phyloP scores from a whole-genome alignment of 495 filamentous ascomycete species.

The Pseudoneurospora amorphoporcata region DNA sequence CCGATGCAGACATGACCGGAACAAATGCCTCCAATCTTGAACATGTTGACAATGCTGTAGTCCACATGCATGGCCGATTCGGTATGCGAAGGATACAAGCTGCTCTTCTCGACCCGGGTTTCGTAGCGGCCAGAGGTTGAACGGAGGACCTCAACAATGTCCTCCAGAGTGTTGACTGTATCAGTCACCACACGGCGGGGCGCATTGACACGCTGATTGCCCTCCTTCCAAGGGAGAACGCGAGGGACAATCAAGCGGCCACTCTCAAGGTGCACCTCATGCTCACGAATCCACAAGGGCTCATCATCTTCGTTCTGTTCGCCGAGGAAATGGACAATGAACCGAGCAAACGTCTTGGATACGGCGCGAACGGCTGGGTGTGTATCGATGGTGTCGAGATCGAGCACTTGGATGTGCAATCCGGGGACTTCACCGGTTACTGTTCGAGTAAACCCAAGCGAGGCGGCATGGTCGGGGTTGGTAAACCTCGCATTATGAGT shows the following conservation, averaged over 20 bases:
- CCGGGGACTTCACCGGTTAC: slow-evolving; percentile 30
- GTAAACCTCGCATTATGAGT: slow-evolving; percentile 15
- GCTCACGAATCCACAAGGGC: slow-evolving; percentile 24
- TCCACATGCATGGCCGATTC: slow-evolving; percentile 20
- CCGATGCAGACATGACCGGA: slow-evolving; percentile 24
- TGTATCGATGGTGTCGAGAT: slow-evolving; percentile 22
- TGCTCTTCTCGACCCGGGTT: background rate
- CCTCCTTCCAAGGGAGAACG: slow-evolving; percentile 26
- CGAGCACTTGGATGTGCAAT: slow-evolving; percentile 30
- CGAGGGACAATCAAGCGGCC: slow-evolving; percentile 26
- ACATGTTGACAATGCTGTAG: slow-evolving; percentile 25
- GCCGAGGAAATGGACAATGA: slow-evolving; percentile 1
- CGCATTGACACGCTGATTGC: slow-evolving; percentile 29
- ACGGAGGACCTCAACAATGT: slow-evolving; percentile 17
- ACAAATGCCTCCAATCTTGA: slow-evolving; percentile 7
- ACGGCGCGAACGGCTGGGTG: slow-evolving; percentile 7
- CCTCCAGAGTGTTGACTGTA: slow-evolving; percentile 20
- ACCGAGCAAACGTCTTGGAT: slow-evolving; percentile 18
- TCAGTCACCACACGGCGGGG: slow-evolving; percentile 24
- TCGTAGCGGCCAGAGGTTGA: slow-evolving; percentile 7
- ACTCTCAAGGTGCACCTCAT: slow-evolving; percentile 26
- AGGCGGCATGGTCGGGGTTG: slow-evolving; percentile 29
- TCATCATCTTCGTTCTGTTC: background rate
- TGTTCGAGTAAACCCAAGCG: slow-evolving; percentile 34
- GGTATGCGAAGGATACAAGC: background rate